A percentile compares a stretch with the other conserved stretches of the same genome.
Conservation (phyloP, 2,329 filamentous ascomycete species). For the Pseudocercospora macadamiae region DNA sequence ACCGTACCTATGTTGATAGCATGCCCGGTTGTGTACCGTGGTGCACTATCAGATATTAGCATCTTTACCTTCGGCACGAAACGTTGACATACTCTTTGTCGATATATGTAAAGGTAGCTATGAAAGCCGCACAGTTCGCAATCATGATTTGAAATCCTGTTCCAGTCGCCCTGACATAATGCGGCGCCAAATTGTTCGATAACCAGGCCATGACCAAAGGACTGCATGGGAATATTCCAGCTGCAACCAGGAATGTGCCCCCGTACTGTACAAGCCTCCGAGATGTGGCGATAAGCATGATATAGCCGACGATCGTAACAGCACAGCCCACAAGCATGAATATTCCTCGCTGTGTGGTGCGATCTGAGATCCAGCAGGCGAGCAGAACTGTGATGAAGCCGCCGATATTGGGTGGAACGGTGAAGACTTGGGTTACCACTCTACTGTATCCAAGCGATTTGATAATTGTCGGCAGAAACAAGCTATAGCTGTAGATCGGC, state of each 20-base stretch:
- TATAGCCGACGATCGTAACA: conserved; percentile 41
- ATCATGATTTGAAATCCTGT: conserved; percentile 46
- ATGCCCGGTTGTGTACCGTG: conserved; percentile 44
- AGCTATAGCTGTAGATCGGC: conserved; percentile 46
- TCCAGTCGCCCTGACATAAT: conserved; percentile 48
- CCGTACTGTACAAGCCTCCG: conserved; percentile 40
- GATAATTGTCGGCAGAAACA: conserved; percentile 52
- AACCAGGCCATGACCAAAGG: conserved; percentile 42
- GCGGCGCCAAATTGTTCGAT: conserved; percentile 48
- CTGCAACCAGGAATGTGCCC: conserved; percentile 44
- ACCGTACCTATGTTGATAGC: conserved; percentile 46
- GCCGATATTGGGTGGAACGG: conserved; percentile 41
- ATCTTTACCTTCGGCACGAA: neutral
- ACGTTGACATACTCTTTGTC: conserved; percentile 34
- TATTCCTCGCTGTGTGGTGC: conserved; percentile 35
- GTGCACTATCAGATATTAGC: conserved; percentile 30
- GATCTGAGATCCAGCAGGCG: conserved; percentile 31
- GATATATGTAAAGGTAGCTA: conserved; percentile 50
- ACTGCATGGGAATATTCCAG: conserved; percentile 36
- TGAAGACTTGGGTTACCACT: conserved; percentile 43
- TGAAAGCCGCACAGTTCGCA: conserved; percentile 47
- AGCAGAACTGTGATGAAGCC: conserved; percentile 32
- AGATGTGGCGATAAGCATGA: conserved; percentile 40
- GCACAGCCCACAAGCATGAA: conserved; percentile 32
- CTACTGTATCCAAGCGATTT: conserved; percentile 45